A percentile compares a stretch with the other conserved stretches of the same genome.
Conservation (phyloP, 2,329 filamentous ascomycete genomes). For the Diaporthe citriasiana region DNA sequence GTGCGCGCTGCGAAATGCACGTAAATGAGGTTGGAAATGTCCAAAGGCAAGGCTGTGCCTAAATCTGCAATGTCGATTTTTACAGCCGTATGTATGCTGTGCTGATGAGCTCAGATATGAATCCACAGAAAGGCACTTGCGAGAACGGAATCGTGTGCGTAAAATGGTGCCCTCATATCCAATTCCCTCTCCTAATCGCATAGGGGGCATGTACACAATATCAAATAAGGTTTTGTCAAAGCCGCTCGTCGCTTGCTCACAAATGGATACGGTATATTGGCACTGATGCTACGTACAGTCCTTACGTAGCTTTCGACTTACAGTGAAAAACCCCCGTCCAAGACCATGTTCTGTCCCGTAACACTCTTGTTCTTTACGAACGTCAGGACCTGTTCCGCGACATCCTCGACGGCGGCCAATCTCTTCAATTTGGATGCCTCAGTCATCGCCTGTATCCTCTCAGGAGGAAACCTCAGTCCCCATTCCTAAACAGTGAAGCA, state of each 20-base stretch:
- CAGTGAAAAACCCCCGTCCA: constrained; percentile 58
- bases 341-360: constrained; percentile 66
- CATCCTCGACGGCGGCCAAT: constrained; percentile 69
- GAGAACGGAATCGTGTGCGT: background rate
- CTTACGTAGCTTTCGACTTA: background rate
- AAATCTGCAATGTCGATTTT: background rate
- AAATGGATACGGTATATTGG: background rate
- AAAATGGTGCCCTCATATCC: background rate
- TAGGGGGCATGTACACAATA: background rate
- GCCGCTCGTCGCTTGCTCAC: background rate
- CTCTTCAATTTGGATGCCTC: constrained; percentile 72
- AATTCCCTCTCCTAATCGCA: background rate
- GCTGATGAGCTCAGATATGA: background rate
- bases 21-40: constrained; percentile 13
- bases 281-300: background rate
- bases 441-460: constrained; percentile 67
- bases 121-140: background rate
- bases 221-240: background rate
- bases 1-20: background rate
- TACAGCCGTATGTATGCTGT: background rate
- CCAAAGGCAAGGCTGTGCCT: background rate
- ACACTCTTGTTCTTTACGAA: constrained; percentile 63
- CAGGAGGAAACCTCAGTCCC: constrained; percentile 70
- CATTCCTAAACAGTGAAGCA: constrained; percentile 64
- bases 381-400: constrained; percentile 66